Percentiles rank a stretch among this genome's conserved stretches.
phyloP scores from a whole-genome alignment of 768 basidiomycete genomes.

The Daedaleopsis sinensis region DNA sequence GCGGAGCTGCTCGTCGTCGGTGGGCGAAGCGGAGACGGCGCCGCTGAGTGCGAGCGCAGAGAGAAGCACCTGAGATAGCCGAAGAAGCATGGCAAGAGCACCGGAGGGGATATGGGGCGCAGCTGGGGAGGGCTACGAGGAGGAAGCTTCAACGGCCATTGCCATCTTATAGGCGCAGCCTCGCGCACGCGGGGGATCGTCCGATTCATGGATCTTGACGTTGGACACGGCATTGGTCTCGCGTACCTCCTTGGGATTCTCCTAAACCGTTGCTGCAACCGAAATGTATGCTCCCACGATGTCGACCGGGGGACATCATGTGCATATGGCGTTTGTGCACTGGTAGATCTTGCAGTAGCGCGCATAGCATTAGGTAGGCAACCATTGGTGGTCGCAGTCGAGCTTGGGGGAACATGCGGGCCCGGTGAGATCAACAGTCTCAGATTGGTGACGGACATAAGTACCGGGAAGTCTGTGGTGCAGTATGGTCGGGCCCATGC shows the following conservation, averaged over 20 bases:
- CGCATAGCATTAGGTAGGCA: neutral
- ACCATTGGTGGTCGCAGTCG: neutral
- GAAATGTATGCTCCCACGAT: neutral
- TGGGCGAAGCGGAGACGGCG: conserved; percentile 6
- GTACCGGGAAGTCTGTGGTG: conserved; percentile 1
- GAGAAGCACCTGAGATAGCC: conserved; percentile 12
- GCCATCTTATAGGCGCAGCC: conserved; percentile 12
- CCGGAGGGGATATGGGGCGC: neutral
- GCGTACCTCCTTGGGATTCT: neutral
- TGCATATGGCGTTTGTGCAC: neutral
- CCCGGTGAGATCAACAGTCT: neutral
- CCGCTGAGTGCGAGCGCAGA: conserved; percentile 10
- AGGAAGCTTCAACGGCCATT: neutral
- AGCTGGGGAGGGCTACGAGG: conserved; percentile 2
- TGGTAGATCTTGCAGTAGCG: neutral
- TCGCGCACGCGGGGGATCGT: neutral
- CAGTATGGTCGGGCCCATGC: neutral
- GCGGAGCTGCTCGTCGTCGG: conserved; percentile 9
- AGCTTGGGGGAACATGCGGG: neutral
- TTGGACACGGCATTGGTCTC: neutral
- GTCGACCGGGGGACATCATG: neutral
- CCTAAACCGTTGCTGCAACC: neutral
- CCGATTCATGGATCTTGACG: neutral
- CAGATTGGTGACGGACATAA: neutral
- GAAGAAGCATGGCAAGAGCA: conserved; percentile 9